Base-by-base conservation (phyloP, 441 rosid species). In the Aleurites moluccanus region DNA sequence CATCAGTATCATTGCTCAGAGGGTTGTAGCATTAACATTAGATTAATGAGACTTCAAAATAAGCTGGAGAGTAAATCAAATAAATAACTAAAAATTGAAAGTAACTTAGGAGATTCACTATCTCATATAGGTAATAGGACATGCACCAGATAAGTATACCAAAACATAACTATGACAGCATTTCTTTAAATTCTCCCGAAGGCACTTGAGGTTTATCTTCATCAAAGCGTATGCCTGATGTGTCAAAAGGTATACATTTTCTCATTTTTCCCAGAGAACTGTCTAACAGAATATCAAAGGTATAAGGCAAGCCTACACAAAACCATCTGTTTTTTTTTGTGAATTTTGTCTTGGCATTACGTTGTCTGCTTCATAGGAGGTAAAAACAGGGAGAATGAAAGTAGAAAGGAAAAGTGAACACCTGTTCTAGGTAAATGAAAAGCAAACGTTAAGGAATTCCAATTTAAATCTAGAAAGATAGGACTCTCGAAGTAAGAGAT, bases 1-100 rank as follows among this genome's bases (percentile, higher is more conserved):
- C 11, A 81, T 72, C 56, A 70, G 77, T 6, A 67, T 20, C 57
- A 42, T 57, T 33, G 23, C 15, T 67, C 10, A 3, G 6, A 56
- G 38, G 35, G 11, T 59, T 18, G 35, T 16, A 73, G 60, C 55
- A 62, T 49, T 5, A 49, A 63, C 20, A 53, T 10, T 63, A 63
- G 38, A 38, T 33, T 11, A 52, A 42, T 49, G 1, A 30, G 35
- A 38, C 56, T 3, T 27, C 47, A 44, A 61, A 62, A 13, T 42
- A 44, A 74, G 69, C 59, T 21, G 21, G 13, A 2, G 27, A 74
- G 21, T 55, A 23, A 35, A 55, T 53, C 45, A 57, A 59, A 45
- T 14, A 59, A 20, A 14, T 9, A 20, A 73, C 0, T 53, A 44
- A 13, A 75, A 13, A 60, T 8, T 8, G 9, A 55, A 27, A 23